Evolutionary conservation across 345 rosid genomes (phyloP).

Genomic region (Angophora floribunda): DNA sequence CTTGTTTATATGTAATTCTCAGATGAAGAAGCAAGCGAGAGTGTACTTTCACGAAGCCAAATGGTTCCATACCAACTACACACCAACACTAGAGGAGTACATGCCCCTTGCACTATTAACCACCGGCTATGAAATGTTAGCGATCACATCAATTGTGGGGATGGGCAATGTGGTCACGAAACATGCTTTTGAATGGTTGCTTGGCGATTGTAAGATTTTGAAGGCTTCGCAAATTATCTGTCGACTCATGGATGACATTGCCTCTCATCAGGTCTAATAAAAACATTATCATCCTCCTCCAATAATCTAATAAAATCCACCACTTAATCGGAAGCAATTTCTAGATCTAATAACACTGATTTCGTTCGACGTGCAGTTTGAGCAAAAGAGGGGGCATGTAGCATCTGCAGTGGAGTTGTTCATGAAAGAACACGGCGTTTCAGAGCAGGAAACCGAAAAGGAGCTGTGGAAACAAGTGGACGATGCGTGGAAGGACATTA

Average conservation of each 20-base stretch:
- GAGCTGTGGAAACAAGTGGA: not conserved
- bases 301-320: not conserved
- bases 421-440: not conserved
- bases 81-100: not conserved
- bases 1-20: not conserved
- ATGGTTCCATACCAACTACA: not conserved
- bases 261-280: not conserved
- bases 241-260: not conserved
- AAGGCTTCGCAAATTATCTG: not conserved
- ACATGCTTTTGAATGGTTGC: not conserved
- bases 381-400: not conserved
- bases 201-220: not conserved
- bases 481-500: not conserved
- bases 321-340: not conserved
- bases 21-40: not conserved
- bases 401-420: not conserved
- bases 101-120: not conserved
- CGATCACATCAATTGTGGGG: not conserved
- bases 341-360: not conserved
- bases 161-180: not conserved
- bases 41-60: not conserved
- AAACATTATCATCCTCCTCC: not conserved
- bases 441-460: not conserved
- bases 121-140: not conserved
- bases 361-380: not conserved